phyloP scores from a whole-genome alignment of 305 asterid genomes.

The Fraxinus nigra region DNA sequence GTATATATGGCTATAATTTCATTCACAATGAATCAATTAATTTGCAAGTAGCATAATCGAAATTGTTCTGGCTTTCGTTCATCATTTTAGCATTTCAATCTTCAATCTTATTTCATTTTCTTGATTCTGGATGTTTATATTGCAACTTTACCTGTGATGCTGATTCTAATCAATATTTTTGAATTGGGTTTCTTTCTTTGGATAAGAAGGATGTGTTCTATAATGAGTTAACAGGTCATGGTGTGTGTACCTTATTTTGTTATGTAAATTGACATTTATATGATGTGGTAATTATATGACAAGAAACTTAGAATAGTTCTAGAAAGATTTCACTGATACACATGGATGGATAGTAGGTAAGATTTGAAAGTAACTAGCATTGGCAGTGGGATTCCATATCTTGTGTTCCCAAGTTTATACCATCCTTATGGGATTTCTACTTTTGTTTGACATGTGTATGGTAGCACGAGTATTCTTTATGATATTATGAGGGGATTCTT shows the following conservation, averaged over 20 bases:
- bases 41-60: too few relatives aligned
- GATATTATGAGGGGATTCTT: neutral
- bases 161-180: neutral
- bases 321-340: neutral
- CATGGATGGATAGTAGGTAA: slow-evolving; percentile 1
- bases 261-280: neutral
- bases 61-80: too few relatives aligned
- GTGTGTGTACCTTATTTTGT: neutral
- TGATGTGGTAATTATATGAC: neutral
- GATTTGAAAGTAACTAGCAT: slow-evolving; percentile 2
- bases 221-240: neutral
- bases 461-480: neutral
- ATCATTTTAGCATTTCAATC: too few relatives aligned
- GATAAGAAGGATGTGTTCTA: neutral
- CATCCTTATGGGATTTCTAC: neutral
- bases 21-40: too few relatives aligned
- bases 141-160: neutral
- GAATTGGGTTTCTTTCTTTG: slow-evolving; percentile 1
- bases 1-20: too few relatives aligned
- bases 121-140: neutral
- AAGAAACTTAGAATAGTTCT: neutral
- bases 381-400: neutral
- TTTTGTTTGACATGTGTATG: neutral
- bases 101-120: too few relatives aligned
- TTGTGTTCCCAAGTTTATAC: neutral